Percentiles rank a stretch among this genome's conserved stretches.
These are phyloP conservation scores for Zymoseptoria passerinii DNA, from an alignment of 2,329 filamentous ascomycete species.

Conservation along the genomic window DNA sequence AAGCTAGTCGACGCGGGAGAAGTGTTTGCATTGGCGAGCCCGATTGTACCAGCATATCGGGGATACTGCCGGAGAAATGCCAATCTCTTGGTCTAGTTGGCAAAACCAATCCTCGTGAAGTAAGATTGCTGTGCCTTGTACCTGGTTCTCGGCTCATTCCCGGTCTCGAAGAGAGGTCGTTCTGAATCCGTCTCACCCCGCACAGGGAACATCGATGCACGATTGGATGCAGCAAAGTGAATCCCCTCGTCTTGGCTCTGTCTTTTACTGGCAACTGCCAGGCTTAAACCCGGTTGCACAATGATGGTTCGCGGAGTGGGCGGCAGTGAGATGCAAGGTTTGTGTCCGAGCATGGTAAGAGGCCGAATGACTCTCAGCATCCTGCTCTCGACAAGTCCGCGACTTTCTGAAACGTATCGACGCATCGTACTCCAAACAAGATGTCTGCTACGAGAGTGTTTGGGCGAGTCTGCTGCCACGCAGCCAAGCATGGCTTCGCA, in stretches of 20 bases:
- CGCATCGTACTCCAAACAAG: background rate
- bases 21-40: background rate
- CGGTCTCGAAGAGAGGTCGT: background rate
- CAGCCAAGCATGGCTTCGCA: background rate
- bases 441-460: background rate
- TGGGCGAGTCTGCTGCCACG: background rate
- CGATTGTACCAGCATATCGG: no score
- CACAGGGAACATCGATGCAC: background rate
- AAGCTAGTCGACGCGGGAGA: slow-evolving; percentile 1
- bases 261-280: no score
- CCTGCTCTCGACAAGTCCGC: background rate
- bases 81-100: no score
- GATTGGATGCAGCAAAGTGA: background rate
- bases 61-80: no score
- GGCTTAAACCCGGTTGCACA: no score
- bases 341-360: no score
- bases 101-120: no score
- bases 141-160: background rate
- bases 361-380: no score
- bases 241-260: background rate
- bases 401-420: background rate
- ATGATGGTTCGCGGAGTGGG: background rate
- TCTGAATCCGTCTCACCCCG: background rate
- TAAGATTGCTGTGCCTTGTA: no score
- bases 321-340: background rate